Conservation (phyloP, 2,329 filamentous ascomycete genomes). For the Cephalotrichum gorgonifer region DNA sequence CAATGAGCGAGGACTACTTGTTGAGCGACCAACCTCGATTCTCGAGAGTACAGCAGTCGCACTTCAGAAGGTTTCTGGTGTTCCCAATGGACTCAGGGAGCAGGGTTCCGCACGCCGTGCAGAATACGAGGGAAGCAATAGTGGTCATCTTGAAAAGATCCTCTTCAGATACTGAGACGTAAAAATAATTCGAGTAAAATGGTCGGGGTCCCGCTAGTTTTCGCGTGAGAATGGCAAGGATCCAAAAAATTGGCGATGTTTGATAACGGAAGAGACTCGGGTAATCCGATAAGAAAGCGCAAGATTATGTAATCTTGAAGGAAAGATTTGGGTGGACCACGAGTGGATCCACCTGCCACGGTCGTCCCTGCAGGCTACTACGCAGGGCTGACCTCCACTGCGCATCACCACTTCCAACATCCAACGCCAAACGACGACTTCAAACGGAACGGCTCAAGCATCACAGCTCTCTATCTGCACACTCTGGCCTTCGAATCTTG, state of each 20-base stretch:
- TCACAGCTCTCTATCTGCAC: neutral
- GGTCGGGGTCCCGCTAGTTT: no score
- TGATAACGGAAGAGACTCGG: neutral
- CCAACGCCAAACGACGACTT: neutral
- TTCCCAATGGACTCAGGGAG: conserved; percentile 71
- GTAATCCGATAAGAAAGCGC: neutral
- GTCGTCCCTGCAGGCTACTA: neutral
- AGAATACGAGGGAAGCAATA: conserved; percentile 87
- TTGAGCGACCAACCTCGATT: conserved; percentile 57
- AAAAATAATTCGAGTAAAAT: no score
- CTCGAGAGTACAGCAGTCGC: conserved; percentile 75
- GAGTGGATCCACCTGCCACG: neutral
- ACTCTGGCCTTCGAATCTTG: neutral
- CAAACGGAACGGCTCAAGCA: neutral
- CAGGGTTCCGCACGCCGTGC: conserved; percentile 83
- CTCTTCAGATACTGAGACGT: no score
- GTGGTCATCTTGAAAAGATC: conserved; percentile 59
- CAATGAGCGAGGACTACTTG: neutral
- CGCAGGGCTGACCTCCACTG: no score
- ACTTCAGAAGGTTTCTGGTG: conserved; percentile 64
- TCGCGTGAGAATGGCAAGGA: neutral
- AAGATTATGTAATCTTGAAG: no score
- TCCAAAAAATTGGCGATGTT: neutral
- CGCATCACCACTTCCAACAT: neutral
- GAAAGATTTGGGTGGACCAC: no score